Base-by-base conservation (phyloP, 2,329 filamentous ascomycete species). In the Fonsecaea multimorphosa region DNA sequence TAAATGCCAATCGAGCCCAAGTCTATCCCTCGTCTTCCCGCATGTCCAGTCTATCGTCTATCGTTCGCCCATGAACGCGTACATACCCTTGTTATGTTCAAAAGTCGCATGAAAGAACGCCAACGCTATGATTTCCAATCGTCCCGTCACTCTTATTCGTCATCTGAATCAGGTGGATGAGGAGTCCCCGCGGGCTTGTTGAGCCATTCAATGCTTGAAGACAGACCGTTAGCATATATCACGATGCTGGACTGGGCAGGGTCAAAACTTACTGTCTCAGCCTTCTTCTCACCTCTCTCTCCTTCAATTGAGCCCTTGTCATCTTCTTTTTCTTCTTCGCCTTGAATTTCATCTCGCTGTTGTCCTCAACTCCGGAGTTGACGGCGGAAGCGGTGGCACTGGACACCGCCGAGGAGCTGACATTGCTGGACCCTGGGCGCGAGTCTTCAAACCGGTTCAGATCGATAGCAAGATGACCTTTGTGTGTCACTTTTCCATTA, bases 221-320 rank as follows among this genome's bases (percentile, higher is more conserved):
- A 9, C 40, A 54, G 29, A 60, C 71, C 65, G 72, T 68, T 56
- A 61, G 55, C 11, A n/a, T 22, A 12, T 46, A 5, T 32, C 38
- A 46, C 38, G 22, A 32, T 46, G 19, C 49, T 12, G 16, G 44
- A 4, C 27, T 5, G 19, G 16, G 3, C 52, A 52, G 24, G 8
- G 29, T 36, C n/a, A 29, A 7, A 56, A 68, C 66, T 68, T 65
- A 68, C 66, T 99, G 93, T 74, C 95, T 88, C 79, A 98, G 83
- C 73, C 95, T 86, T 72, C 94, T 87, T 70, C 96, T 86, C 51
- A 91, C 90, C 80, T 98, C 94, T 22, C 91, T 86, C 78, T 99
- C 95, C 86, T 99, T 99, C 77, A 93, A 73, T 79, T 99, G 93
- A 81, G 93, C 93, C 84, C 96, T 92, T 64, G 95, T 99, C 87